These are phyloP conservation scores for Diversispora eburnea DNA, from an alignment of 192 early-diverging fungal genomes.

Conservation along the genomic window DNA sequence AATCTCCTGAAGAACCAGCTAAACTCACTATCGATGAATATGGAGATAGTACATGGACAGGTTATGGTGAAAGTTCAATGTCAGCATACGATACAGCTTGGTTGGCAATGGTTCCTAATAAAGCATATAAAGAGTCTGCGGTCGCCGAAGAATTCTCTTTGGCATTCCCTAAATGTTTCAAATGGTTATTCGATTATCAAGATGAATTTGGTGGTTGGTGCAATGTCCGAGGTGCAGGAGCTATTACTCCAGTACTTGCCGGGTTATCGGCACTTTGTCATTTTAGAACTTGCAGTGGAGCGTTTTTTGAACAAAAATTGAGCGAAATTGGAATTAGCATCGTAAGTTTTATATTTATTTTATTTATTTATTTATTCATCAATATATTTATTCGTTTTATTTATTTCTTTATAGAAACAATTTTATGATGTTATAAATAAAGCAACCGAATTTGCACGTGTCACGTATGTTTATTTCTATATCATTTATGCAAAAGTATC, in stretches of 20 bases:
- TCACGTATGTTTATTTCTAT: conserved; percentile 3
- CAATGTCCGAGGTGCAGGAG: neutral
- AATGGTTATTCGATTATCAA: conserved; percentile 8
- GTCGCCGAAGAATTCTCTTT: neutral
- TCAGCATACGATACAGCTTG: conserved; percentile 22
- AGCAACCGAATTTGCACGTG: neutral
- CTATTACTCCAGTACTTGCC: neutral
- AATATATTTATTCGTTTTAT: no score
- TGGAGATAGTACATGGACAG: neutral
- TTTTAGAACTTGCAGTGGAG: neutral
- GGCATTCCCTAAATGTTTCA: conserved; percentile 22
- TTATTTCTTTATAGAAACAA: neutral
- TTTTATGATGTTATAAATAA: conserved; percentile 9
- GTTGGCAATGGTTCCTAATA: conserved; percentile 15
- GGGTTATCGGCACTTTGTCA: neutral
- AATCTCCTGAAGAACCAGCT: neutral
- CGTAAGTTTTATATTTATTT: neutral
- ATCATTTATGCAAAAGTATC: no score
- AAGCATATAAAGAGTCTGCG: neutral
- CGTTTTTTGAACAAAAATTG: conserved; percentile 19
- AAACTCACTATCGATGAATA: neutral
- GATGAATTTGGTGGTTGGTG: conserved; percentile 4
- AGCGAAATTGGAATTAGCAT: neutral
- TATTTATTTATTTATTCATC: no score
- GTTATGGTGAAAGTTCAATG: conserved; percentile 13